Conservation (phyloP, 1,139 yeast genomes). For the Blastobotrys indianensis region DNA sequence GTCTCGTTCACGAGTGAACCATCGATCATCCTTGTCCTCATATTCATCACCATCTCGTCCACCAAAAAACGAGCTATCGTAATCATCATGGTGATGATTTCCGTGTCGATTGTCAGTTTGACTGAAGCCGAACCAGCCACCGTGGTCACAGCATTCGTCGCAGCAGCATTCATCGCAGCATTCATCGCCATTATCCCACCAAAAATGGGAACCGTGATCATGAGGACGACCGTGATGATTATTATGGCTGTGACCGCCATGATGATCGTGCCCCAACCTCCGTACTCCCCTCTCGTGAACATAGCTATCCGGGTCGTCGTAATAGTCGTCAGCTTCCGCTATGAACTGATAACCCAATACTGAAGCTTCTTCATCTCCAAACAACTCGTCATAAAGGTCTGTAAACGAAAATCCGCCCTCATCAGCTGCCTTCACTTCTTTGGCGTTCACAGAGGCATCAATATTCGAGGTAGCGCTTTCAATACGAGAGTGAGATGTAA, state of each 20-base stretch:
- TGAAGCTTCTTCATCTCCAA: neutral
- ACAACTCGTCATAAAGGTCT: neutral
- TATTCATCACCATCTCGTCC: too few relatives aligned
- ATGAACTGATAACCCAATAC: neutral
- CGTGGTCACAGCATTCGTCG: neutral
- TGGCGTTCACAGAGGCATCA: too few relatives aligned
- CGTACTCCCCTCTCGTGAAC: conserved; percentile 4
- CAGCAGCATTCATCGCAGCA: neutral
- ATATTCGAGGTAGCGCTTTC: neutral
- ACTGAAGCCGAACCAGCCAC: neutral
- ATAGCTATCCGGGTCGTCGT: conserved; percentile 9
- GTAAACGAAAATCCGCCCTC: too few relatives aligned
- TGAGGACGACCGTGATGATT: conserved; percentile 5
- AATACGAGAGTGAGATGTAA: too few relatives aligned
- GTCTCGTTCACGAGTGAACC: too few relatives aligned
- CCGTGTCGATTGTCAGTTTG: neutral
- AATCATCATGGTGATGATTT: conserved; percentile 4
- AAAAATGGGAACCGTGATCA: neutral
- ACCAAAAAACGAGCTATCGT: neutral
- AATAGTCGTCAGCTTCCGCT: neutral
- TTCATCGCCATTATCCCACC: neutral
- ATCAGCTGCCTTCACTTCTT: too few relatives aligned
- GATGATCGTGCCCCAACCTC: neutral
- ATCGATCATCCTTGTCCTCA: too few relatives aligned
- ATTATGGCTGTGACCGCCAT: conserved; percentile 3